Evolutionary conservation across 257 asterid species (phyloP), one percentile per base, ranked within the genome.

Genomic region (Salvia hispanica): DNA sequence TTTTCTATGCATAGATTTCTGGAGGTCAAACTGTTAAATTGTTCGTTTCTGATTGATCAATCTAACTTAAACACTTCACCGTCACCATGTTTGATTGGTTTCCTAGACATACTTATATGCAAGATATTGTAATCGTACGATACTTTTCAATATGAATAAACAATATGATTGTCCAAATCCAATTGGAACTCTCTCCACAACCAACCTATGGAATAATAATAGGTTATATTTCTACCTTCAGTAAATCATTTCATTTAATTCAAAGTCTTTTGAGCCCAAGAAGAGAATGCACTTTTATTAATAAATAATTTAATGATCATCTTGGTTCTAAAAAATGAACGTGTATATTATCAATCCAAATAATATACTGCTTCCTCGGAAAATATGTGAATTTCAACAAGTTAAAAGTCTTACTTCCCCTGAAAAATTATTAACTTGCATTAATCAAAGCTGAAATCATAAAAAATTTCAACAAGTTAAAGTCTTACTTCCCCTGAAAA

Each of bases 361-460:
- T 61, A 5, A n/a, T 2, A 53, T 3, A 33, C 10, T 34, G 55
- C 48, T 16, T 7, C 33, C 1, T 52, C 12, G 5, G 34, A 37
- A 72, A 9, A 10, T 44, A 60, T 44, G 58, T 37, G 57, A 52
- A 45, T 31, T 36, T 7, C 40, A 66, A 56, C 28, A 15, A 37
- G 13, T 25, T 62, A 4, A 58, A 2, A 64, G 42, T 13, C 28
- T 42, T 10, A 42, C 31, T 57, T 13, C 58, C 58, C 36, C 31
- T 25, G 31, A 25, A 25, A 63, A 15, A 5, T 16, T 11, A 51
- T 47, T 44, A 43, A 44, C 44, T 11, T 36, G 44, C 52, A 63
- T 4, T n/a, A 7, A n/a, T 7, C 3, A 34, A 43, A 42, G 73
- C 45, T 58, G 42, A 40, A 16, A 34, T 36, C 60, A 71, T 18